phyloP scores from a whole-genome alignment of 345 rosid species.

The Pistacia integerrima region DNA sequence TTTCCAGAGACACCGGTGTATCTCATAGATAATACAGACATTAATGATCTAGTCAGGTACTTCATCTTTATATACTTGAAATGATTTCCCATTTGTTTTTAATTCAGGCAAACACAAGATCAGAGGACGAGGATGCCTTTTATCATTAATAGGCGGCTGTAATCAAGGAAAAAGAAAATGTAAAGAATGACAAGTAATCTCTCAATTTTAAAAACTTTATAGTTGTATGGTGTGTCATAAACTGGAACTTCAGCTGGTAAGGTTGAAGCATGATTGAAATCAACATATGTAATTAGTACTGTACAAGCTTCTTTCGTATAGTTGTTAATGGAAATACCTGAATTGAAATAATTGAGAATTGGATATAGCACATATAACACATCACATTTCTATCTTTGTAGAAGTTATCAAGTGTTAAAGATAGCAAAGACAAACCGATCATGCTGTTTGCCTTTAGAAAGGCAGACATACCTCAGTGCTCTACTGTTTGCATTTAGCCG shows the following conservation, averaged over 20 bases:
- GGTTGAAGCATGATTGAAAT: slow-evolving; percentile 6
- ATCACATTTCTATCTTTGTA: background rate
- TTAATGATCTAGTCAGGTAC: background rate
- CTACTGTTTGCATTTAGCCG: background rate
- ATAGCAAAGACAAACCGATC: background rate
- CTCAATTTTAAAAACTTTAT: background rate
- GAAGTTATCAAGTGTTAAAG: background rate
- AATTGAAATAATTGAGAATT: background rate
- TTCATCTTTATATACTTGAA: background rate
- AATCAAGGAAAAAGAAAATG: background rate
- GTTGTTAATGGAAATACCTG: background rate
- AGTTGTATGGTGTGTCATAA: slow-evolving; percentile 6
- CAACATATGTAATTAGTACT: background rate
- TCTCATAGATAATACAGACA: background rate
- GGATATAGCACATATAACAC: background rate
- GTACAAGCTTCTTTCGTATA: background rate
- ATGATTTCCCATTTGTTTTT: background rate
- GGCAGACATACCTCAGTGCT: background rate
- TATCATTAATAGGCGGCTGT: background rate
- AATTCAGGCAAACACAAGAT: slow-evolving; percentile 8
- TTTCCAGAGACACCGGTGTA: background rate
- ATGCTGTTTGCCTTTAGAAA: background rate
- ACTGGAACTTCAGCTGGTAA: background rate
- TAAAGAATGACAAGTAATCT: background rate
- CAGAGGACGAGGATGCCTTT: background rate